These are phyloP conservation scores for Rhizodiscina lignyota DNA, from an alignment of 495 filamentous ascomycete genomes.

Conservation along the genomic window DNA sequence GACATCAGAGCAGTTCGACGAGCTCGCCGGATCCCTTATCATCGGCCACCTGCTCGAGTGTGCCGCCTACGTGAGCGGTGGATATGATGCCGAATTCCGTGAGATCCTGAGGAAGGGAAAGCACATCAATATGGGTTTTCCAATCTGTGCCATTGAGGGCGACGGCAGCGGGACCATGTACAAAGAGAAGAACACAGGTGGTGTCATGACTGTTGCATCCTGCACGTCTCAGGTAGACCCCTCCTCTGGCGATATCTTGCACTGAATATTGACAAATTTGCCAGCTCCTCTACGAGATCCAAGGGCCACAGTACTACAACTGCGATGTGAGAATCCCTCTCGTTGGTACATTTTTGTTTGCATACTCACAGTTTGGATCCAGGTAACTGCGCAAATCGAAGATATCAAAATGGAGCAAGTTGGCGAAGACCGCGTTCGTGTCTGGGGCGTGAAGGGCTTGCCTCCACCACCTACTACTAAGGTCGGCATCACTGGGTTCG, in stretches of 20 bases:
- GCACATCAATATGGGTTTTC: conserved; percentile 14
- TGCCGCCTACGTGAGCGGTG: conserved; percentile 14
- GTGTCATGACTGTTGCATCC: conserved; percentile 10
- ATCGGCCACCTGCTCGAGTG: conserved; percentile 19
- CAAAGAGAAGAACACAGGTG: conserved; percentile 13
- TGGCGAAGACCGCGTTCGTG: conserved; percentile 16
- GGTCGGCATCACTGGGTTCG: conserved; percentile 14
- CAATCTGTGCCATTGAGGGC: conserved; percentile 13
- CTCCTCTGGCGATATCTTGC: too few species aligned
- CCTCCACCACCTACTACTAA: conserved; percentile 23
- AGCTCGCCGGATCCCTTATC: conserved; percentile 15
- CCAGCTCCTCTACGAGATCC: conserved; percentile 21
- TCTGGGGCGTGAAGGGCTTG: conserved; percentile 19
- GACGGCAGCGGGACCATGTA: conserved; percentile 11
- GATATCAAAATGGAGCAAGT: conserved; percentile 18
- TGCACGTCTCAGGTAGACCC: too few species aligned
- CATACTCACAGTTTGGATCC: too few species aligned
- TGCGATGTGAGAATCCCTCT: too few species aligned
- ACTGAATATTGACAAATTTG: too few species aligned
- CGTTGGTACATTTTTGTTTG: too few species aligned
- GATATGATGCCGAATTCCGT: conserved; percentile 15
- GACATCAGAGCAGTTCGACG: conserved; percentile 10
- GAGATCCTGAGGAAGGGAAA: conserved; percentile 10
- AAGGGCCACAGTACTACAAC: conserved; percentile 17
- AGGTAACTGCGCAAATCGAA: conserved; percentile 19